Evolutionary conservation across 805 yeast species (phyloP).

Genomic region (Candida lessepsii): DNA sequence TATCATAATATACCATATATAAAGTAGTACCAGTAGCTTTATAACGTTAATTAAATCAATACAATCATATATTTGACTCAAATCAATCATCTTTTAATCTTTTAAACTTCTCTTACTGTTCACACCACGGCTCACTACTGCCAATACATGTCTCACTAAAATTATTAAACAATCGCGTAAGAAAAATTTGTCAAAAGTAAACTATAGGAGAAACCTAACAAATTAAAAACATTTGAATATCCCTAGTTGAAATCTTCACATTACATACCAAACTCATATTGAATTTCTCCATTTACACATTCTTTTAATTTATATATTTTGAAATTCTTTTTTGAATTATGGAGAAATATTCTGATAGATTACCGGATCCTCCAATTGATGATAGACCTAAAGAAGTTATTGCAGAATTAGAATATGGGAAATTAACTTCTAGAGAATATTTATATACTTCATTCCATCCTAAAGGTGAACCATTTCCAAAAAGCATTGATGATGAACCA

Average conservation of each 20-base stretch:
- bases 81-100: not conserved
- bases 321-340: not conserved
- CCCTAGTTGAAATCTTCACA: not conserved
- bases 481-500: slow-evolving; percentile 79
- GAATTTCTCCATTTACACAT: no score
- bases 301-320: no score
- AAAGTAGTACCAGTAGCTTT: no score
- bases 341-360: slow-evolving; percentile 12
- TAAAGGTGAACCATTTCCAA: slow-evolving; percentile 54
- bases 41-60: not conserved
- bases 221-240: no score
- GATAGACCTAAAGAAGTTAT: slow-evolving; percentile 28
- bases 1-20: no score
- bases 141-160: no score
- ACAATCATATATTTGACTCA: not conserved
- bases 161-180: slow-evolving; percentile 3
- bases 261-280: no score
- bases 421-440: slow-evolving; percentile 60
- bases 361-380: slow-evolving; percentile 43
- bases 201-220: slow-evolving; percentile 4
- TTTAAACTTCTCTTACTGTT: no score
- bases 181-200: not conserved
- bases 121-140: no score
- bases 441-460: slow-evolving; percentile 62
- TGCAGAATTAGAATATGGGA: slow-evolving; percentile 71